phyloP scores from a whole-genome alignment of 306 rosid genomes.

The Arachis stenosperma region DNA sequence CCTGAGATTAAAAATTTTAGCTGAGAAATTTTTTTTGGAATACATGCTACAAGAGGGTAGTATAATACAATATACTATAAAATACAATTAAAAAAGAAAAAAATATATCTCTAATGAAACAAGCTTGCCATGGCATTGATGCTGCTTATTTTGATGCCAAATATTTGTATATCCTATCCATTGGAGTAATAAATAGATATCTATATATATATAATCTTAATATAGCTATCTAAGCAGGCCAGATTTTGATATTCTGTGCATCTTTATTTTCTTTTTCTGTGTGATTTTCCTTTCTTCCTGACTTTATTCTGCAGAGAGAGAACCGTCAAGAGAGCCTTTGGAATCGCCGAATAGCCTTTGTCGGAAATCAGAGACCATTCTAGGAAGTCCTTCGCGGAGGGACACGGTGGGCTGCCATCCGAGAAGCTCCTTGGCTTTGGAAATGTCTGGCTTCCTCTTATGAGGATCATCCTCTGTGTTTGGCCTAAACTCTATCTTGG shows the following conservation, averaged over 20 bases:
- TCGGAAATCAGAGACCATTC: conserved; percentile 83
- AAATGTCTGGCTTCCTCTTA: conserved; percentile 93
- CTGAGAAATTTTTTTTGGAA: too few species aligned
- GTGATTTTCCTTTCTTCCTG: conserved; percentile 1
- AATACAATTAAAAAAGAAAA: not conserved
- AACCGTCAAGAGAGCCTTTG: conserved; percentile 29
- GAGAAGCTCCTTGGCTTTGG: conserved; percentile 84
- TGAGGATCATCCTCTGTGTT: conserved; percentile 98
- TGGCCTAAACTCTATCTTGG: conserved; percentile 85
- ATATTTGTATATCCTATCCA: conserved; percentile 32
- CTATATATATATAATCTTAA: not conserved
- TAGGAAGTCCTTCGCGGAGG: conserved; percentile 88
- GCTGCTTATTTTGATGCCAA: conserved; percentile 29
- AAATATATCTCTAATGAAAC: not conserved
- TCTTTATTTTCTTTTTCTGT: conserved; percentile 29
- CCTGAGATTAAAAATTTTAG: not conserved
- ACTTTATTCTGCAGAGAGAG: conserved; percentile 31
- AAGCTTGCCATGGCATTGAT: conserved; percentile 25
- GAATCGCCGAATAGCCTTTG: conserved; percentile 73
- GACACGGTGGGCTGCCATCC: conserved; percentile 89
- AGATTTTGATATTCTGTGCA: conserved; percentile 10
- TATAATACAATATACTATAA: conserved; percentile 19
- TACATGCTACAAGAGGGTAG: not conserved
- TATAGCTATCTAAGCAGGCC: not conserved
- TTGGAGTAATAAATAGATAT: conserved; percentile 5